Percentiles rank a stretch among this genome's conserved stretches.
Conservation (phyloP, 139 green algal genomes). For the Coelastrella sp. region DNA sequence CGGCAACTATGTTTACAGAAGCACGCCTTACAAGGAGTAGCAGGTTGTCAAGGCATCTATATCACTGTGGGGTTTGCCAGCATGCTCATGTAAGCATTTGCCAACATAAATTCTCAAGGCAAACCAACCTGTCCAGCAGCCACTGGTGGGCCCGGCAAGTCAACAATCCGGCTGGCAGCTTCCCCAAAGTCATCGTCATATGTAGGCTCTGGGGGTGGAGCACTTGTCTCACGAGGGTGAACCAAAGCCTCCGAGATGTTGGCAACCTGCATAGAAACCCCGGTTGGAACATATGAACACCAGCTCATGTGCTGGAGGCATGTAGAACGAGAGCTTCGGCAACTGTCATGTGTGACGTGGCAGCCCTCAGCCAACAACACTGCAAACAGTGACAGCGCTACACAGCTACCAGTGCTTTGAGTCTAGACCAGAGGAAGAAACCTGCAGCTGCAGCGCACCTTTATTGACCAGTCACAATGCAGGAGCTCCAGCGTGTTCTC, state of each 20-base stretch:
- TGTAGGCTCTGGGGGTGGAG: background rate
- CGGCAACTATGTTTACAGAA: no score
- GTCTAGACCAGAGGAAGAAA: no score
- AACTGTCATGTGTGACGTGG: background rate
- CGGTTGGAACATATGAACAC: background rate
- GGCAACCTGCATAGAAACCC: conserved; percentile 2
- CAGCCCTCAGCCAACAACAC: background rate
- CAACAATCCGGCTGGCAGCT: background rate
- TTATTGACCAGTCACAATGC: conserved; percentile 76
- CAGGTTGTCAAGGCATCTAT: no score
- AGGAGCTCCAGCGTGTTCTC: conserved; percentile 63
- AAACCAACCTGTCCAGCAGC: background rate
- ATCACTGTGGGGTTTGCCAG: no score
- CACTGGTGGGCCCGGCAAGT: conserved; percentile 24
- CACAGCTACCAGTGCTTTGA: no score
- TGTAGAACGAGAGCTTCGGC: background rate
- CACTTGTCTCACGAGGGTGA: conserved; percentile 1
- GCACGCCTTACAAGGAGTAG: no score
- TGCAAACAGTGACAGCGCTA: no score
- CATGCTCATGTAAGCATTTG: no score
- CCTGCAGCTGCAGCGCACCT: conserved; percentile 54
- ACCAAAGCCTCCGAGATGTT: conserved; percentile 23
- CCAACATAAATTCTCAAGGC: no score
- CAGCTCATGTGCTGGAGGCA: background rate
- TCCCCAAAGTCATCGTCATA: conserved; percentile 5